Percentiles rank a stretch among this genome's conserved stretches.
phyloP scores from a whole-genome alignment of 306 rosid genomes.

The Oemleria cerasiformis region DNA sequence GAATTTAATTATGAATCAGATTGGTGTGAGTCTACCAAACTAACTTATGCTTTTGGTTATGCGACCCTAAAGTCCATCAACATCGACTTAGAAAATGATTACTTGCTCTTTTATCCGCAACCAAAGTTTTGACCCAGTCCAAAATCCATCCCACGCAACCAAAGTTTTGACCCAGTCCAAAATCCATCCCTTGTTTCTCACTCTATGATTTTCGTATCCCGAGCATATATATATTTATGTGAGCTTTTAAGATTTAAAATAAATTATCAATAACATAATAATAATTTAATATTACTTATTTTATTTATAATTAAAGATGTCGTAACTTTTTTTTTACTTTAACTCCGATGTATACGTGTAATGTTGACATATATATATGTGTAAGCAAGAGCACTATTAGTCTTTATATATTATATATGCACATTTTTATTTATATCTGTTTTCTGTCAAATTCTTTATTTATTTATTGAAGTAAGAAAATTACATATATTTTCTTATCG shows the following conservation, averaged over 20 bases:
- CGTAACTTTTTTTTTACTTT: too few relatives aligned
- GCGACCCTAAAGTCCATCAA: neutral
- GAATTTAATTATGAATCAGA: neutral
- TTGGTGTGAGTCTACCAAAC: conserved; percentile 1
- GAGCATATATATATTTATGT: neutral
- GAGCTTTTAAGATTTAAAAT: too few relatives aligned
- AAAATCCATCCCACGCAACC: neutral
- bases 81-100: neutral
- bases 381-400: too few relatives aligned
- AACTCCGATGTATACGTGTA: too few relatives aligned
- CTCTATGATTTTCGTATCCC: neutral
- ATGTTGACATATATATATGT: too few relatives aligned
- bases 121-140: neutral
- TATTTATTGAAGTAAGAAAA: neutral
- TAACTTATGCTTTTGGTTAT: neutral
- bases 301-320: too few relatives aligned
- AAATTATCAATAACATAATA: too few relatives aligned
- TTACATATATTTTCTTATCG: neutral
- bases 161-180: neutral
- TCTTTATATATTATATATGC: too few relatives aligned
- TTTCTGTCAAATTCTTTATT: too few relatives aligned
- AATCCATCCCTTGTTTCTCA: neutral
- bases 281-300: too few relatives aligned
- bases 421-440: neutral
- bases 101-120: neutral